Conservation (phyloP, 495 filamentous ascomycete genomes). For the Aspergillus bridgeri region DNA sequence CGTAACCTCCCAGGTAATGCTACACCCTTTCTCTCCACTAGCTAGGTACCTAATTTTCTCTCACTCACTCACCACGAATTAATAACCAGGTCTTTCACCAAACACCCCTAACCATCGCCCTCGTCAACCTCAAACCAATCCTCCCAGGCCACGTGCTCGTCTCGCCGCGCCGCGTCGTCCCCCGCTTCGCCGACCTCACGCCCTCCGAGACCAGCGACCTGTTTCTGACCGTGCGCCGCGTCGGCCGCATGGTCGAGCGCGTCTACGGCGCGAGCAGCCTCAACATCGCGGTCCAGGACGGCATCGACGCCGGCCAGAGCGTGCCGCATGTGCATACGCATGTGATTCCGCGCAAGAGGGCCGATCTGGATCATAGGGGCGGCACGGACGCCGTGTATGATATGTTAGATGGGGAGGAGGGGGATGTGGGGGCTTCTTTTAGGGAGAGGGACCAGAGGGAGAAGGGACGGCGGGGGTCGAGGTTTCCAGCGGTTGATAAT, state of each 20-base stretch:
- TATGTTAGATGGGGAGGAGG: conserved; percentile 78
- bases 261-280: conserved; percentile 65
- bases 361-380: conserved; percentile 51
- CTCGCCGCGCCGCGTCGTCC: conserved; percentile 54
- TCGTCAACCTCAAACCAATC: conserved; percentile 93
- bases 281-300: conserved; percentile 94
- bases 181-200: conserved; percentile 72
- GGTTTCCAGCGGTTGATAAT: conserved; percentile 63
- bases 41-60: neutral
- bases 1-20: conserved; percentile 43
- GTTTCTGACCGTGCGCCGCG: conserved; percentile 76
- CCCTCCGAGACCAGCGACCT: conserved; percentile 74
- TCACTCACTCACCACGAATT: neutral
- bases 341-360: conserved; percentile 72
- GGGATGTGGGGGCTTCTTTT: conserved; percentile 62
- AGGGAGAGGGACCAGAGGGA: conserved; percentile 16
- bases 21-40: neutral
- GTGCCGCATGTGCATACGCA: conserved; percentile 92
- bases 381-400: conserved; percentile 70
- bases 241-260: conserved; percentile 72
- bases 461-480: conserved; percentile 19
- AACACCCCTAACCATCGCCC: conserved; percentile 73
- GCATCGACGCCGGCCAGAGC: conserved; percentile 79
- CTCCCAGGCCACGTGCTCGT: conserved; percentile 92
- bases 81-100: conserved; percentile 69